Percentiles rank a stretch among this genome's conserved stretches.
These are phyloP conservation scores for Microsporum canis DNA, from an alignment of 2,329 filamentous ascomycete species.

Conservation along the genomic window DNA sequence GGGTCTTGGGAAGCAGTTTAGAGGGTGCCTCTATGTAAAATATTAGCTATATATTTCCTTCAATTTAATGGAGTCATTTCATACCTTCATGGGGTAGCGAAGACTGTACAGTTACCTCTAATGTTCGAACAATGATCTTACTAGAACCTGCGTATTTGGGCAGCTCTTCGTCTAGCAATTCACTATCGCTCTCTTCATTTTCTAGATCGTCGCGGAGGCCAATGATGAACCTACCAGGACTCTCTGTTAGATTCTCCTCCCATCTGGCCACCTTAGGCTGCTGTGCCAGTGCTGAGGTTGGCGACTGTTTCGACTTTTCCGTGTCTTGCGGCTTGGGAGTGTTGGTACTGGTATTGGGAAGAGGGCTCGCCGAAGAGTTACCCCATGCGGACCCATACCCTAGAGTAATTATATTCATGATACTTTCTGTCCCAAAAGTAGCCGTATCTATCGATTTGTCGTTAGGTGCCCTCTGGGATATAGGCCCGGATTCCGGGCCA, in stretches of 20 bases:
- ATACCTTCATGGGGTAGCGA: slow-evolving; percentile 16
- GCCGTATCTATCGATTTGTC: slow-evolving; percentile 17
- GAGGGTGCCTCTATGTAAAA: background rate
- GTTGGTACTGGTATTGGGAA: slow-evolving; percentile 20
- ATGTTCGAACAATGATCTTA: slow-evolving; percentile 27
- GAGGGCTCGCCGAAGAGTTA: slow-evolving; percentile 24
- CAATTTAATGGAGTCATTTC: background rate
- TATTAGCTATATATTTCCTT: background rate
- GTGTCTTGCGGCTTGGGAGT: slow-evolving; percentile 15
- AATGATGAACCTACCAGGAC: slow-evolving; percentile 30
- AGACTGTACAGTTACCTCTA: slow-evolving; percentile 24
- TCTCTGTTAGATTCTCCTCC: slow-evolving; percentile 14
- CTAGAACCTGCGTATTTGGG: slow-evolving; percentile 4
- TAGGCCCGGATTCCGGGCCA: slow-evolving; percentile 13
- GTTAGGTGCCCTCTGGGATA: slow-evolving; percentile 12
- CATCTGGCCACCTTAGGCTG: slow-evolving; percentile 17
- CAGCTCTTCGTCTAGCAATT: slow-evolving; percentile 10
- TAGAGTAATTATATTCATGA: slow-evolving; percentile 41
- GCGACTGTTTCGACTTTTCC: slow-evolving; percentile 3
- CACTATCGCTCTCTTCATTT: slow-evolving; percentile 26
- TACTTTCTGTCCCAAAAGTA: slow-evolving; percentile 31
- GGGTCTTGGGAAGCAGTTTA: slow-evolving; percentile 7
- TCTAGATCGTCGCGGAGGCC: slow-evolving; percentile 35
- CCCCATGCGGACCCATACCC: slow-evolving; percentile 41
- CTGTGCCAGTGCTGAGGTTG: slow-evolving; percentile 10